phyloP scores from a whole-genome alignment of 2,329 filamentous ascomycete genomes.

The Hypoxylon sp. region DNA sequence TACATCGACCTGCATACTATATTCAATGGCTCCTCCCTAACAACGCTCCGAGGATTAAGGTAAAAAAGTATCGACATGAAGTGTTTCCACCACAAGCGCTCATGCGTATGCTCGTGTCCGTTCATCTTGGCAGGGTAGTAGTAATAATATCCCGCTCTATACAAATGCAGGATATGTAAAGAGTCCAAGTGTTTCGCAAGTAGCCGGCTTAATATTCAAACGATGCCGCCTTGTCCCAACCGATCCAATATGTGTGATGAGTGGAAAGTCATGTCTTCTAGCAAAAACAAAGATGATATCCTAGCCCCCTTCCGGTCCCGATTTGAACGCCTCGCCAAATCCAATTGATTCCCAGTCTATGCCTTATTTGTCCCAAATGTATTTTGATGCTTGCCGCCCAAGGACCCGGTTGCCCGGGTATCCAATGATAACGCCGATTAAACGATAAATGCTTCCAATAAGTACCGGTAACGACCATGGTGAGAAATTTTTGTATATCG shows the following conservation, averaged over 20 bases:
- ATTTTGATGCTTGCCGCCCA: slow-evolving; percentile 44
- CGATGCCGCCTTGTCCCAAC: slow-evolving; percentile 10
- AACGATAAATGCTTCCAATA: slow-evolving; percentile 38
- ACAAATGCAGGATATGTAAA: slow-evolving; percentile 26
- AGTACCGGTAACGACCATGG: slow-evolving; percentile 24
- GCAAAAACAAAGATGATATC: slow-evolving; percentile 20
- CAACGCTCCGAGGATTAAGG: slow-evolving; percentile 26
- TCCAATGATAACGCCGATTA: slow-evolving; percentile 45
- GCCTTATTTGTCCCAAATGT: slow-evolving; percentile 35
- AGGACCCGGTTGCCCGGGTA: slow-evolving; percentile 42
- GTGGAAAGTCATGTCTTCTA: slow-evolving; percentile 43
- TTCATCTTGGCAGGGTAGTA: slow-evolving; percentile 1
- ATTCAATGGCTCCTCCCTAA: slow-evolving; percentile 26
- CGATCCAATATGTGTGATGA: slow-evolving; percentile 28
- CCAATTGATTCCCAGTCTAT: slow-evolving; percentile 42
- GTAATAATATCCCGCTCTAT: slow-evolving; percentile 31
- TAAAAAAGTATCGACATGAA: slow-evolving; percentile 29
- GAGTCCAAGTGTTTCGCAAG: slow-evolving; percentile 15
- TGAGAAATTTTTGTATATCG: slow-evolving; percentile 27
- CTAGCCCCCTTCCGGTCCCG: not conserved
- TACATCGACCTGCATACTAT: slow-evolving; percentile 33
- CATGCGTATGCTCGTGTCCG: not conserved
- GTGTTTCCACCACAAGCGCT: slow-evolving; percentile 8
- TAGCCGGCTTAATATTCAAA: slow-evolving; percentile 9
- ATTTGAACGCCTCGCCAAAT: slow-evolving; percentile 47